Base-by-base conservation (phyloP, 805 yeast species). In the Phaffomyces antillensis region DNA sequence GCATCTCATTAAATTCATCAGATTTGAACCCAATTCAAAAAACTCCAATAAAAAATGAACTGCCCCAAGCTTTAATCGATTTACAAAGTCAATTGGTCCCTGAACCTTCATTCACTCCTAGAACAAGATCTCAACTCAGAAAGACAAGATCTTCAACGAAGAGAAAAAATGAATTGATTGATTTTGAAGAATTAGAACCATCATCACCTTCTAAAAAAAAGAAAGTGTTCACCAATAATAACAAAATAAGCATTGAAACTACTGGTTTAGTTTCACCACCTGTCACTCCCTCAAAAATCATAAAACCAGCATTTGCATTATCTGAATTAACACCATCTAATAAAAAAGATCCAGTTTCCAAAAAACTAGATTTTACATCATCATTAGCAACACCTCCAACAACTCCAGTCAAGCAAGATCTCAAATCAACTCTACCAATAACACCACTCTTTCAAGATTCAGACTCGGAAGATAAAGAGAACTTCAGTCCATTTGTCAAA, bases 371-470 rank as follows among this genome's bases (percentile, higher is more conserved):
- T 17, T 44, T 44, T 16, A 26, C 17, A 5, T n/a, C 41, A 11
- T 32, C 32, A 7, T 17, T 28, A 26, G 13, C 41, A 3, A 28
- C 52, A 7, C 55, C 55, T 8, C 54, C 55, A 24, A 36, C 38
- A 7, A 42, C 53, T 7, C 54, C 53, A 18, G 28, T 36, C 1
- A 48, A 52, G 28, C 36, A 46, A 45, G 32, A 16, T 17, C 10
- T 16, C 11, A n/a, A 39, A 32, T 23, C 37, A 15, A 7, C 12
- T 7, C 4, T 13, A 11, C 50, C 54, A 8, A 39, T 8, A 5
- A 12, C 41, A 24, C 28, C 52, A 12, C 52, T 58, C 5, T 60
- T 60, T 36, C 59, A 58, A 4, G 4, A 26, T 20, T 20, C 5
- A 7, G 23, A 8, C 12, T 4, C 23, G 6, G 52, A 50, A 9